Evolutionary conservation across 116 monocot genomes (phyloP).

Genomic region (Phalaenopsis hybrid): DNA sequence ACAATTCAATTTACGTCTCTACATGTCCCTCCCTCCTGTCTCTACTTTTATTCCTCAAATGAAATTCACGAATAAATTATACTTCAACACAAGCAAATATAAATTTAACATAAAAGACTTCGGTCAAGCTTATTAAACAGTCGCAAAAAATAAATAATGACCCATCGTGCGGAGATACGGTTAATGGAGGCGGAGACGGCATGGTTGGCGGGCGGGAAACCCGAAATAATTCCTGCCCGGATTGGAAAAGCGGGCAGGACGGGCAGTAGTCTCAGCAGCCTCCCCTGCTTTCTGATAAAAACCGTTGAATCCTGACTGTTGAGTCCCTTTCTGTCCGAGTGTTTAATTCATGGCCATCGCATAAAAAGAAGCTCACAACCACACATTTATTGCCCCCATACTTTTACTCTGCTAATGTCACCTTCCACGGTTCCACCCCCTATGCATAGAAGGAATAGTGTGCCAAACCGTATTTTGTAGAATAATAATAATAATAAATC

Average conservation of each 20-base stretch:
- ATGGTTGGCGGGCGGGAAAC: constrained; percentile 9
- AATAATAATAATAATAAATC: too few species aligned
- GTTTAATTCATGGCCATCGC: background rate
- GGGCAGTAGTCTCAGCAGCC: background rate
- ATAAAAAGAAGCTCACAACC: constrained; percentile 5
- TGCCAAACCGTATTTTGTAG: background rate
- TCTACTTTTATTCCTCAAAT: too few species aligned
- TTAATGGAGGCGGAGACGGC: background rate
- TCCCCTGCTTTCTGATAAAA: constrained; percentile 6
- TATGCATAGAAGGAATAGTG: background rate
- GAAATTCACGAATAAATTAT: too few species aligned
- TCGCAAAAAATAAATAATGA: too few species aligned
- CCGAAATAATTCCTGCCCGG: constrained; percentile 10
- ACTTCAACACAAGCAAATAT: too few species aligned
- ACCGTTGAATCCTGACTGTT: constrained; percentile 6
- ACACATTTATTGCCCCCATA: background rate
- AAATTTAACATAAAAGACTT: too few species aligned
- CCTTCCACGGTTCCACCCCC: background rate
- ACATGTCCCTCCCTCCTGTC: too few species aligned
- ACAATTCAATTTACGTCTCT: too few species aligned
- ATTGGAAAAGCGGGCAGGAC: background rate
- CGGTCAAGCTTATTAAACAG: too few species aligned
- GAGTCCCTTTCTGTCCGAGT: background rate
- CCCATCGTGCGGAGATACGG: too few species aligned
- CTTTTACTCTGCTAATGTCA: background rate